Base-by-base conservation (phyloP, 768 basidiomycete genomes). In the Auriscalpium orientale region DNA sequence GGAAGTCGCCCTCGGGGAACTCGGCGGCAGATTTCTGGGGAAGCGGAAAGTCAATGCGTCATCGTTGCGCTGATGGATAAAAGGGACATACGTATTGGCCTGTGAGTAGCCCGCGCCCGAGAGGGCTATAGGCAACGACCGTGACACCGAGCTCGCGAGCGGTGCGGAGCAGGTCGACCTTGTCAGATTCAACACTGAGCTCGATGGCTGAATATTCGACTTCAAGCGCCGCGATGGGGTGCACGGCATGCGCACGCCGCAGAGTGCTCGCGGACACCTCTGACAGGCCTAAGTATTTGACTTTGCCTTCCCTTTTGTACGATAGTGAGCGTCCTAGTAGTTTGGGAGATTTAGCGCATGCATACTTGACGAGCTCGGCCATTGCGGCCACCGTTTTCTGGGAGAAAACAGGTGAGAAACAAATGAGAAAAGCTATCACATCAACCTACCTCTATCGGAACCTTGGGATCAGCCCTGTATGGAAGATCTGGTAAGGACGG, bases 221-320 rank as follows among this genome's bases (percentile, higher is more conserved):
- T 53, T 71, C 67, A 11, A 68, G 33, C 3, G 69, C 70, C 38
- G 62, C 21, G 58, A 71, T 68, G 46, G 69, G 69, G 56, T 69
- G 69, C 11, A 70, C 63, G 12, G 65, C 67, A 53, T 65, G 62
- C 4, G 71, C 71, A 18, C 71, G 68, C 21, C 71, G 70, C 13
- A 73, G 60, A 40, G 64, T 66, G 1, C 54, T 37, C 0, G 66
- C 67, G 6, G 71, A 69, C 43, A 63, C 62, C 56, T 74, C 73
- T 35, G 71, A 73, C 43, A 74, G 66, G 20, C 73, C 73, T 38
- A 74, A 53, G 59, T 72, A 64, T 43, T 67, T 69, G 18, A 69
- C 65, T 55, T 72, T 73, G 5, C 73, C 73, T 16, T 38, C 68
- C 46, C 67, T 69, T 52, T 13, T 37, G 21, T 44, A 20, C 9